A percentile compares a stretch with the other conserved stretches of the same genome.
phyloP scores from a whole-genome alignment of 805 yeast genomes.

The Wickerhamiella parazyma region DNA sequence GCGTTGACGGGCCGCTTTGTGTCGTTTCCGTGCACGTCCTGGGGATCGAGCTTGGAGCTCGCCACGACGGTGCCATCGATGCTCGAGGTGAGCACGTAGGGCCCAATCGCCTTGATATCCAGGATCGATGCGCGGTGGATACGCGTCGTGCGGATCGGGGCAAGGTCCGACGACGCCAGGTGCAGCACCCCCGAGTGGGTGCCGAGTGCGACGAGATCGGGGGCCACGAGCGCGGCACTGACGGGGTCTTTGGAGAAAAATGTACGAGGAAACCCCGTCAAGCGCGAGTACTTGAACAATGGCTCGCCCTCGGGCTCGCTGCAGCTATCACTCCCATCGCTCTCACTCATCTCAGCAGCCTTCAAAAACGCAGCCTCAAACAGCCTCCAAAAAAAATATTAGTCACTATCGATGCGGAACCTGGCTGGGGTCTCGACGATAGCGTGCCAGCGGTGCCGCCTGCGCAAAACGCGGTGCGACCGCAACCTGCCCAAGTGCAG shows the following conservation, averaged over 20 bases:
- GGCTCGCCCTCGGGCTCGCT: no score
- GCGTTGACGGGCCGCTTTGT: conserved; percentile 82
- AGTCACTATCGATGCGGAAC: conserved; percentile 9
- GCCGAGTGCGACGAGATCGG: conserved; percentile 58
- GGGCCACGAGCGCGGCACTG: conserved; percentile 51
- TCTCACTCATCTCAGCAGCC: no score
- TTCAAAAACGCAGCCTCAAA: no score
- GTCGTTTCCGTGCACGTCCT: conserved; percentile 60
- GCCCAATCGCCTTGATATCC: conserved; percentile 49
- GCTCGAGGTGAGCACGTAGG: conserved; percentile 71
- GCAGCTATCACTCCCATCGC: no score
- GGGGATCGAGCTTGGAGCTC: conserved; percentile 49
- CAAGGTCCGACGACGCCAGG: conserved; percentile 45
- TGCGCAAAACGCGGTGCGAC: conserved; percentile 53
- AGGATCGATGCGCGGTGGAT: conserved; percentile 79
- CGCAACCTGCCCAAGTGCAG: conserved; percentile 54
- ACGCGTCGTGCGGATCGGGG: conserved; percentile 54
- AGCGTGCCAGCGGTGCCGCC: conserved; percentile 75
- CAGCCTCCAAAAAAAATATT: conserved; percentile 20
- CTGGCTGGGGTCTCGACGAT: conserved; percentile 11
- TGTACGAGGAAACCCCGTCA: conserved; percentile 50
- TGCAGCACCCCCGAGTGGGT: conserved; percentile 81
- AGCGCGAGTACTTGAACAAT: conserved; percentile 55
- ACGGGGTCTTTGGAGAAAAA: conserved; percentile 68
- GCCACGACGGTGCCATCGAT: conserved; percentile 88